Percentiles rank a stretch among this genome's conserved stretches.
These are phyloP conservation scores for Lactifluus subvellereus DNA, from an alignment of 768 basidiomycete species.

Conservation along the genomic window DNA sequence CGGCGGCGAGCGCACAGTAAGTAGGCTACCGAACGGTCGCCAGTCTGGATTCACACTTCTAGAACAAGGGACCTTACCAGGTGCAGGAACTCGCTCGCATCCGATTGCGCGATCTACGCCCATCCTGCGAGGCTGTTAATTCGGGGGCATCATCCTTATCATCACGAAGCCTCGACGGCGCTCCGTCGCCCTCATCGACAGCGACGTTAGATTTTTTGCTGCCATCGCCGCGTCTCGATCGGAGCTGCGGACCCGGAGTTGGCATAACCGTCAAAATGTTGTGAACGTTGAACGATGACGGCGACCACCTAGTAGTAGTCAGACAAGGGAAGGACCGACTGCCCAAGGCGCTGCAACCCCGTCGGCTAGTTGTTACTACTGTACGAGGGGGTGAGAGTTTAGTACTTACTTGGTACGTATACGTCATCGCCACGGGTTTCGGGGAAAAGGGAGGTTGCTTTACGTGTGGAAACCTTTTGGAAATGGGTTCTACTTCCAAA, in stretches of 20 bases:
- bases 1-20: not conserved
- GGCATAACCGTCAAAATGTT: not conserved
- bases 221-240: conserved; percentile 10
- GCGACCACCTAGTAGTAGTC: not conserved
- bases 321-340: not conserved
- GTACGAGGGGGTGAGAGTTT: not conserved
- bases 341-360: not conserved
- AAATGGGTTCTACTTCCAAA: not conserved
- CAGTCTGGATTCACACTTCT: not conserved
- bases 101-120: not conserved
- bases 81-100: not conserved
- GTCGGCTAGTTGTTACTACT: not conserved
- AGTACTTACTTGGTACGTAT: not conserved
- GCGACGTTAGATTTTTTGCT: conserved; percentile 3
- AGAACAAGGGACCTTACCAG: conserved; percentile 1
- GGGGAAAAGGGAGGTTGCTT: not conserved
- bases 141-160: not conserved
- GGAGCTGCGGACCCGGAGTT: not conserved
- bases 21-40: not conserved
- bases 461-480: not conserved
- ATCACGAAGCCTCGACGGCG: conserved; percentile 1
- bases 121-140: not conserved
- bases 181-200: conserved; percentile 1
- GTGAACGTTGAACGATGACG: not conserved
- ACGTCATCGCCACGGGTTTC: not conserved